A percentile compares a stretch with the other conserved stretches of the same genome.
Conservation (phyloP, 257 asterid genomes). For the Plantago major region DNA sequence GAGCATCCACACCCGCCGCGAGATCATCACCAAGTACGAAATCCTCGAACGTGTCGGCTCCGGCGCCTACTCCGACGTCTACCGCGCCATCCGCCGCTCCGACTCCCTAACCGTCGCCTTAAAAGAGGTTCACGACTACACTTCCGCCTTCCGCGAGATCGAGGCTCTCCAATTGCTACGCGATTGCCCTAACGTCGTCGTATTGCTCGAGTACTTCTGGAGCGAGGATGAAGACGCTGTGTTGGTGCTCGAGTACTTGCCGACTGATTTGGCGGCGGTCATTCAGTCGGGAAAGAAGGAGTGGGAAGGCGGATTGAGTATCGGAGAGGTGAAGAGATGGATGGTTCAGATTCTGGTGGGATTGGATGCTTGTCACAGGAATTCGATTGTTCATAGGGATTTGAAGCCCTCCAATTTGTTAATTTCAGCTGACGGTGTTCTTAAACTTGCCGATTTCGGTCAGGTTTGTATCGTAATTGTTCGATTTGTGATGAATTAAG, state of each 20-base stretch:
- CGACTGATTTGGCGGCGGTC: conserved; percentile 66
- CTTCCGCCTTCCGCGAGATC: conserved; percentile 77
- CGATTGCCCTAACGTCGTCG: conserved; percentile 62
- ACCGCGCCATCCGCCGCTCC: conserved; percentile 70
- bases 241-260: conserved; percentile 83
- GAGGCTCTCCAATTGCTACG: conserved; percentile 75
- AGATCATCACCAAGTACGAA: conserved; percentile 68
- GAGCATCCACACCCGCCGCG: conserved; percentile 92
- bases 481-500: neutral
- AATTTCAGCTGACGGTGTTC: conserved; percentile 73
- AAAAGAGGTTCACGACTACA: conserved; percentile 88
- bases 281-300: conserved; percentile 57
- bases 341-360: conserved; percentile 76
- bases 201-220: conserved; percentile 79
- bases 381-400: conserved; percentile 83
- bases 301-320: conserved; percentile 54
- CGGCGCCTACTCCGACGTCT: conserved; percentile 96
- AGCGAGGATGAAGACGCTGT: conserved; percentile 90
- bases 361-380: conserved; percentile 73
- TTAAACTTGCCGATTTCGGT: conserved; percentile 94
- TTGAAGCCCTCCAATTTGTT: conserved; percentile 88
- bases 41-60: conserved; percentile 75
- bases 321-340: conserved; percentile 81
- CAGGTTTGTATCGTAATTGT: conserved; percentile 42
- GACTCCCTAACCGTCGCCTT: conserved; percentile 74